Base-by-base conservation (phyloP, 768 basidiomycete genomes). In the Panaeolus papilionaceus region DNA sequence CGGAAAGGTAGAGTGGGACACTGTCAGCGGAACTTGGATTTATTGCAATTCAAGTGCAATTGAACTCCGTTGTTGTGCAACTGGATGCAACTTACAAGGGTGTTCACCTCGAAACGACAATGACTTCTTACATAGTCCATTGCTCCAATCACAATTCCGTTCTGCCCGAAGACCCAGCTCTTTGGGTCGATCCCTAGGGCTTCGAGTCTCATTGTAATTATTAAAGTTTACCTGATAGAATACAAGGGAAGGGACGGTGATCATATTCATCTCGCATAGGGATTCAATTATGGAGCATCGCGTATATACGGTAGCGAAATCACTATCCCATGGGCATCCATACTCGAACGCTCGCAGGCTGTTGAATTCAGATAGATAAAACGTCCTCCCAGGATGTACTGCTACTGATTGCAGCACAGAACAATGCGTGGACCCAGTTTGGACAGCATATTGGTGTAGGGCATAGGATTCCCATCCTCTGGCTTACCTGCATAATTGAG, bases 1-100 rank as follows among this genome's bases (percentile, higher is more conserved):
- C 54, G 54, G 54, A 58, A 28, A 12, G 3, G 54, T 12, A 58
- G 54, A 9, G 54, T 58, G 54, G 54, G 54, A 58, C 54, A 12
- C 26, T 33, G 28, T 58, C 28, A 58, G 54, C 49, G 54, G 54
- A 33, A 33, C 26, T 33, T 16, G 14, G 28, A 44, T 16, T 44
- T 14, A 39, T 39, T 8, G 38, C 11, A 2, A 40, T 14, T 39
- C 12, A 40, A 11, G 14, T 40, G 39, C 14, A 16, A 16, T 18
- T 44, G 42, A 44, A 44, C 42, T 44, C 42, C 42, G 16, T 44
- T 44, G 42, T 44, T 6, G 14, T 44, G 42, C 42, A 18, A 18
- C 11, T 44, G 14, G 42, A 44, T 44, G 18, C 39, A 44, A 6
- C 12, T 18, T 44, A 44, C 42, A 44, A 44, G 42, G 39, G 39